Evolutionary conservation across 176 grass and related monocot genomes (phyloP), one percentile per base, ranked within the genome.

Genomic region (Hordeum marinum): DNA sequence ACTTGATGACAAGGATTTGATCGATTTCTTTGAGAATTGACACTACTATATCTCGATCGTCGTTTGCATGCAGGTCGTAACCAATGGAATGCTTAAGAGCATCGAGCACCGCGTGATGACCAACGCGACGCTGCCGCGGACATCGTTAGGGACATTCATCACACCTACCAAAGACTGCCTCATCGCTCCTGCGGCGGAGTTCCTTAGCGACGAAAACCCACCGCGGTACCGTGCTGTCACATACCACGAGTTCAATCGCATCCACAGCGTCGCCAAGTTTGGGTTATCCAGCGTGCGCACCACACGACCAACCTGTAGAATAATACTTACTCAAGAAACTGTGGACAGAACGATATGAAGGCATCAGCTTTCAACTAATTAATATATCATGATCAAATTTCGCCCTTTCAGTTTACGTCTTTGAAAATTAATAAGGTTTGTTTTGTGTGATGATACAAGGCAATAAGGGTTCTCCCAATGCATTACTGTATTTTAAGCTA

Each of bases 11-110:
- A n/a, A 23, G 2, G 21, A 9, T 59, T 87, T 8, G 7, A 43
- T 9, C 2, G 21, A 36, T 18, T 9, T 0, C 15, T 61, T 29
- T 29, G n/a, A n/a, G n/a, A n/a, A n/a, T n/a, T n/a, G 29, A 1
- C 2, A 58, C 18, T 60, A 9, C 14, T 45, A 4, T 68, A 4
- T 10, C 32, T 36, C 1, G 65, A 29, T 1, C 29, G 29, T 21
- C 13, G 2, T 11, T 11, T 29, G 29, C 29, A 29, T 29, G 11
- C 2, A 72, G 68, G 68, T 72, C 23, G 35, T 84, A 6, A 89
- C 84, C n/a, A 94, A 94, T 11, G 93, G 90, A 48, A 2, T 95
- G 68, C 77, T 92, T 4, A 95, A 84, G 84, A 92, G 93, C 63
- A 41, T 90, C 9, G 90, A 95, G 82, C 93, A 92, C 86, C 81